phyloP scores from a whole-genome alignment of 768 basidiomycete species.

The Gymnopilus dilepis region DNA sequence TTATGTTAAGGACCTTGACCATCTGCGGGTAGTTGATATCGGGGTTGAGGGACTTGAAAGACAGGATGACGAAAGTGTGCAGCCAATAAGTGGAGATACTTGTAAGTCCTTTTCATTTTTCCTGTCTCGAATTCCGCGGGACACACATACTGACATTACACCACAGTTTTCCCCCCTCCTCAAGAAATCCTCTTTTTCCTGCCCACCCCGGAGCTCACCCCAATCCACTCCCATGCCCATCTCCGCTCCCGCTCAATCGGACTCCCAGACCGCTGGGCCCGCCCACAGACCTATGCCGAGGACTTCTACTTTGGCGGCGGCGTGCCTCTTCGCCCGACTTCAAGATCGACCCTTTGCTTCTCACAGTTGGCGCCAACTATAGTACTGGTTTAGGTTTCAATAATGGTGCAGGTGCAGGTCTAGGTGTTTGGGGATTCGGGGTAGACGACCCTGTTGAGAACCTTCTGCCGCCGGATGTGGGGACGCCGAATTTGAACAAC shows the following conservation, averaged over 20 bases:
- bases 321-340: conserved; percentile 6
- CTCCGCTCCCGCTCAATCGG: conserved; percentile 21
- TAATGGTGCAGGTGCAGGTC: too few species aligned
- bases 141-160: background rate
- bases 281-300: conserved; percentile 40
- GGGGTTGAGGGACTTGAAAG: conserved; percentile 18
- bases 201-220: too few species aligned
- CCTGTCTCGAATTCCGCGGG: background rate
- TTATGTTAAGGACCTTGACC: background rate
- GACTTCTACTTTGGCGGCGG: conserved; percentile 40
- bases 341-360: conserved; percentile 22
- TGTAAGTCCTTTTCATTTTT: conserved; percentile 7
- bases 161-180: conserved; percentile 27
- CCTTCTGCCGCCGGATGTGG: conserved; percentile 33
- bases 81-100: conserved; percentile 16
- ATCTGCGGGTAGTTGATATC: conserved; percentile 11
- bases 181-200: too few species aligned
- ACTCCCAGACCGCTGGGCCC: conserved; percentile 40
- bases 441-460: conserved; percentile 28
- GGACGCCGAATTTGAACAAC: conserved; percentile 27
- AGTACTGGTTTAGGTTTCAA: too few species aligned
- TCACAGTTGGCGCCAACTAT: too few species aligned
- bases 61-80: conserved; percentile 20
- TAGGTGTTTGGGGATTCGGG: conserved; percentile 23
- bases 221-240: too few species aligned